Evolutionary conservation across 2,329 filamentous ascomycete species (phyloP), one percentile per base, ranked within the genome.

Genomic region (Taxawa tesnikishii): DNA sequence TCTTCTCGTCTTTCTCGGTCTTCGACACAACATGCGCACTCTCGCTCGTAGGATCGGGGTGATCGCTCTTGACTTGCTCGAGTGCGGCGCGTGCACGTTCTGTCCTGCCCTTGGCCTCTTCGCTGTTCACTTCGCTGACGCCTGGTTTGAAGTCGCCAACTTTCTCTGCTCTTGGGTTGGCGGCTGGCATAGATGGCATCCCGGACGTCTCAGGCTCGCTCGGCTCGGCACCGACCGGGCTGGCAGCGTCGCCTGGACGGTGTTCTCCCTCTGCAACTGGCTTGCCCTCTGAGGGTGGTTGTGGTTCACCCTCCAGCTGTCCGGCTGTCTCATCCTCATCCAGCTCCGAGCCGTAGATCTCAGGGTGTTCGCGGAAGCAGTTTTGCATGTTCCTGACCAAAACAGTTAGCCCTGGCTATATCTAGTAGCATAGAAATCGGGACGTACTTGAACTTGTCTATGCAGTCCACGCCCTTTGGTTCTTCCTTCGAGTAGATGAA

Each of bases 401-500:
- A 11, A 16, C 13, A 24, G 26, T 37, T 30, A 37, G 34, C 23
- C n/a, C 8, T 16, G 14, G 41, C 39, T 19, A 49, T 43, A 47
- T 42, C 40, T 24, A 65, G 48, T 55, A 54, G 46, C 15, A 37
- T 39, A 44, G 37, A 32, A 15, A 32, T 15, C n/a, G 21, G 5
- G 28, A 70, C 80, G 28, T 68, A 90, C 84, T 93, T 87, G 70
- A 94, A 94, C 63, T 90, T 93, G 16, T 94, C 85, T 51, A 94
- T 90, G 63, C 87, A 94, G 54, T 94, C 85, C 65, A 94, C 88
- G 31, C 88, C 88, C 74, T 98, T 98, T 21, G 87, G 87, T 54
- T 98, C 90, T 54, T 93, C 83, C 26, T 74, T 76, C 3, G 83
- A 93, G 63, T 79, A 90, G n/a, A 98, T 85, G 50, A 98, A 98